phyloP scores from a whole-genome alignment of 306 rosid genomes.

The Heteromeles arbutifolia region DNA sequence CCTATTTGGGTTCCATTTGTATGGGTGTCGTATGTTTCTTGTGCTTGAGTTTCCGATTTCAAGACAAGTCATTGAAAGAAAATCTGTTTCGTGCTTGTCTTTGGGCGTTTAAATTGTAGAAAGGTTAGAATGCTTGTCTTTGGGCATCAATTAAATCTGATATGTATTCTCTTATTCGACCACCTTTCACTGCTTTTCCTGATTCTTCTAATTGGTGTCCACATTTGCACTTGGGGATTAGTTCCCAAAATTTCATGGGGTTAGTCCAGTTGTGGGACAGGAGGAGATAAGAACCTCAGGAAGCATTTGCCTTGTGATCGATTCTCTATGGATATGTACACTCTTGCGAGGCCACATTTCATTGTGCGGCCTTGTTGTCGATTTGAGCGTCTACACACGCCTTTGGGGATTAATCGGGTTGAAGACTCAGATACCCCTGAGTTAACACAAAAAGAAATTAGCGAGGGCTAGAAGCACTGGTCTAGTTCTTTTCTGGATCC shows the following conservation, averaged over 20 bases:
- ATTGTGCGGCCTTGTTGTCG: not conserved
- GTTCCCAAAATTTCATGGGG: not conserved
- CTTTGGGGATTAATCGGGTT: not conserved
- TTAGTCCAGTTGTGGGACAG: not conserved
- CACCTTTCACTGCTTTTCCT: too few species aligned
- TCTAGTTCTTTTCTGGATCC: not conserved
- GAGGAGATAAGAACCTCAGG: not conserved
- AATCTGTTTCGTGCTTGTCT: not conserved
- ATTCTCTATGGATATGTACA: not conserved
- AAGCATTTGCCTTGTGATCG: not conserved
- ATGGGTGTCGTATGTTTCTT: not conserved
- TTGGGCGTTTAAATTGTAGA: not conserved
- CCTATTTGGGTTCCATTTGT: not conserved
- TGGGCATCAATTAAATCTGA: not conserved
- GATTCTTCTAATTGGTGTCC: too few species aligned
- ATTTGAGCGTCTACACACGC: not conserved
- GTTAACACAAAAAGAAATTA: not conserved
- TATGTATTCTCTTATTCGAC: too few species aligned
- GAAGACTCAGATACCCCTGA: not conserved
- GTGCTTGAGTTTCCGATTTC: not conserved
- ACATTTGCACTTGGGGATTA: too few species aligned
- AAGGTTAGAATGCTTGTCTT: not conserved
- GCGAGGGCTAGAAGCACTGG: not conserved
- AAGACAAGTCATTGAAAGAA: not conserved
- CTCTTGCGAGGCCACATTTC: not conserved